A percentile compares a stretch with the other conserved stretches of the same genome.
phyloP scores from a whole-genome alignment of 1,284 basidiomycete species.

The Phlebopus sp. region DNA sequence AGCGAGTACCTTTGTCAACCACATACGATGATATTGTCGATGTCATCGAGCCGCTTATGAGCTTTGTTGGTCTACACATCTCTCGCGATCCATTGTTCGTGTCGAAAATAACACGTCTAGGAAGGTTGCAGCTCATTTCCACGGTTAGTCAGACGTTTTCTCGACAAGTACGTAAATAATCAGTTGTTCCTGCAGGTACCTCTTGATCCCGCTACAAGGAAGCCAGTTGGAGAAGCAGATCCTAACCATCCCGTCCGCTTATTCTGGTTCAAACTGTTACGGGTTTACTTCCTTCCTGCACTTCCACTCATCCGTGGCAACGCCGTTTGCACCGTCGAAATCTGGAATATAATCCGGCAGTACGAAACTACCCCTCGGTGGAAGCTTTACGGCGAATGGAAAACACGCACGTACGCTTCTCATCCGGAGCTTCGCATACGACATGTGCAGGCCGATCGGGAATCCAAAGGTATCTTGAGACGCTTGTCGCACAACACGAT shows the following conservation, averaged over 20 bases:
- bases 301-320: conserved; percentile 84
- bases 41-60: conserved; percentile 74
- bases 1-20: conserved; percentile 65
- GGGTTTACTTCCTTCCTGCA: conserved; percentile 83
- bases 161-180: conserved; percentile 19
- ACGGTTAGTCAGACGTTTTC: conserved; percentile 39
- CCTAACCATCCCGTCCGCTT: conserved; percentile 52
- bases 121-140: conserved; percentile 45
- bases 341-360: conserved; percentile 82
- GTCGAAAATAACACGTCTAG: conserved; percentile 60
- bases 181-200: conserved; percentile 37
- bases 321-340: conserved; percentile 81
- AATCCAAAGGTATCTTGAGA: conserved; percentile 78
- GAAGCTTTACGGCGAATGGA: conserved; percentile 96
- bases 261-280: conserved; percentile 83
- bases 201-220: conserved; percentile 55
- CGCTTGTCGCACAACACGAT: conserved; percentile 81
- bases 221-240: conserved; percentile 48
- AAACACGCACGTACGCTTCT: conserved; percentile 64
- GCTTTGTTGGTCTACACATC: conserved; percentile 72
- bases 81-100: conserved; percentile 68
- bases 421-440: conserved; percentile 75
- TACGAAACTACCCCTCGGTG: conserved; percentile 83
- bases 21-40: conserved; percentile 67
- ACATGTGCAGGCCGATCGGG: conserved; percentile 68